phyloP scores from a whole-genome alignment of 805 yeast genomes.

The Pichia insulana region DNA sequence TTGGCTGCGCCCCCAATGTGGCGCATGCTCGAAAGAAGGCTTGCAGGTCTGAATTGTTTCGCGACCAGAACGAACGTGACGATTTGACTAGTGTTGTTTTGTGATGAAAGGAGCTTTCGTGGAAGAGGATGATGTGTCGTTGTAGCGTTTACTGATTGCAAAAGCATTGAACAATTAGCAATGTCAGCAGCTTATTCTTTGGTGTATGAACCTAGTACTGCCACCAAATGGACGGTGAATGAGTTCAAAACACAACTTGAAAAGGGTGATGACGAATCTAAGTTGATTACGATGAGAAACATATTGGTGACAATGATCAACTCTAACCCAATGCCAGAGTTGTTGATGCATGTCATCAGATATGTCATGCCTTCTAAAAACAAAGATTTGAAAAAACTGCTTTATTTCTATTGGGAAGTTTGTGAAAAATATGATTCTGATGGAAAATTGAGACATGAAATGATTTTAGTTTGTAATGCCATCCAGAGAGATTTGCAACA shows the following conservation, averaged over 20 bases:
- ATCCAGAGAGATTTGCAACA: conserved; percentile 96
- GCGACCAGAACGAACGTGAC: too few species aligned
- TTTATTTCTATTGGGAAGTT: conserved; percentile 96
- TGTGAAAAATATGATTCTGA: conserved; percentile 84
- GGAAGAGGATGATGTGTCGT: too few species aligned
- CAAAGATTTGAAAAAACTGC: conserved; percentile 83
- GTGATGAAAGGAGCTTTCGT: too few species aligned
- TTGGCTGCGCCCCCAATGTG: background rate
- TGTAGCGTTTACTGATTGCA: too few species aligned
- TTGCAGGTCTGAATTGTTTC: background rate
- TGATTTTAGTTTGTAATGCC: conserved; percentile 97
- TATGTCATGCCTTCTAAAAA: conserved; percentile 93
- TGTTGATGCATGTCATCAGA: conserved; percentile 93
- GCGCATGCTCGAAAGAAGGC: background rate
- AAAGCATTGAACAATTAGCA: background rate
- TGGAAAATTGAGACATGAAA: conserved; percentile 93
- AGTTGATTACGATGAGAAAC: conserved; percentile 83
- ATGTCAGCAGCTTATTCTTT: conserved; percentile 58
- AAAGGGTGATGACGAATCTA: conserved; percentile 81
- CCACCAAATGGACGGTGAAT: conserved; percentile 50
- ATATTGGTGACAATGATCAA: conserved; percentile 81
- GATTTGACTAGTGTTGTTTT: background rate
- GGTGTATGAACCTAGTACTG: conserved; percentile 67
- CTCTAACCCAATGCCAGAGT: conserved; percentile 86
- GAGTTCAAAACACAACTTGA: conserved; percentile 76